Conservation (phyloP, 2,329 filamentous ascomycete genomes). For the Colletotrichum siamense region DNA sequence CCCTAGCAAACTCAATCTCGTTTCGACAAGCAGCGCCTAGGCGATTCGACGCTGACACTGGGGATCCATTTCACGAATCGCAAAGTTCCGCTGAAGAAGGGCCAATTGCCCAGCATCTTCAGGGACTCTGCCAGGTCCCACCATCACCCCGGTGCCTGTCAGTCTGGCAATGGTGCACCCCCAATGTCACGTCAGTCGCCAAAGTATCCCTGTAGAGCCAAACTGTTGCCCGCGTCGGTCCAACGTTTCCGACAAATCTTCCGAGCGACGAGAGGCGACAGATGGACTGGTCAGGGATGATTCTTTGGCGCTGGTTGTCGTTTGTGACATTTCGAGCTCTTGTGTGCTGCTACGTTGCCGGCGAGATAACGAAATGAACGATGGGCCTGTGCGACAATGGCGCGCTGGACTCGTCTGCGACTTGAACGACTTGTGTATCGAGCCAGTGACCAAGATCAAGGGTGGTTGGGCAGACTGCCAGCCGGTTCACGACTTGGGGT, state of each 20-base stretch:
- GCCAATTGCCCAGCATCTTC: background rate
- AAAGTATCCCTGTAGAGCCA: background rate
- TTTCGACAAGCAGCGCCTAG: slow-evolving; percentile 8
- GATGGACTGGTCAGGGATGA: background rate
- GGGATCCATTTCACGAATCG: slow-evolving; percentile 13
- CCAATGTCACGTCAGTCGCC: slow-evolving; percentile 19
- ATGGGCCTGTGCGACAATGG: background rate
- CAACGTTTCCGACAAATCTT: slow-evolving; percentile 10
- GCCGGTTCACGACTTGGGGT: background rate
- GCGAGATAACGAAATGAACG: slow-evolving; percentile 1
- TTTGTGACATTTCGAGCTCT: background rate
- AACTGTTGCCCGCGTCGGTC: background rate
- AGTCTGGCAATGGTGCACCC: slow-evolving; percentile 2
- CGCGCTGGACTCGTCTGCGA: background rate
- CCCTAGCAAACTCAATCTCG: slow-evolving; percentile 23
- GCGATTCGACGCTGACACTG: background rate
- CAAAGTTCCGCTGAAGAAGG: slow-evolving; percentile 13
- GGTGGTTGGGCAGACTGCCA: background rate
- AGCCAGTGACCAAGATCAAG: background rate
- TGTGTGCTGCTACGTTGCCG: background rate
- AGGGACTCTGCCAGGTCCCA: background rate
- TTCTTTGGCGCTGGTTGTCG: background rate
- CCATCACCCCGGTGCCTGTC: slow-evolving; percentile 9
- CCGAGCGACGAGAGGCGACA: background rate
- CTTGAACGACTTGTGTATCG: background rate